Evolutionary conservation across 805 yeast species (phyloP).

Genomic region (Candida insectorum): DNA sequence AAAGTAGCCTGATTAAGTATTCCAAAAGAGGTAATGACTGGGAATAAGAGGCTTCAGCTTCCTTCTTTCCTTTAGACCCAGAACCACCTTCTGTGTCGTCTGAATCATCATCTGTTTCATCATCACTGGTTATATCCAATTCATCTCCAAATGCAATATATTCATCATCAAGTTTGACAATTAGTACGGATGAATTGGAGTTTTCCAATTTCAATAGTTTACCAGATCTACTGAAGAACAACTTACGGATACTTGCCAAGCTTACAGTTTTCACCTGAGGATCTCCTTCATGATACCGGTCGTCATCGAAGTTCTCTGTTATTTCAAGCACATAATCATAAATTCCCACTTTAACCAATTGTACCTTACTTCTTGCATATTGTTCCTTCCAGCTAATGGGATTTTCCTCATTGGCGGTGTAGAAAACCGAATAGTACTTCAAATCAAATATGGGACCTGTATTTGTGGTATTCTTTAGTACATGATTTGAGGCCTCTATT

Average conservation of each 20-base stretch:
- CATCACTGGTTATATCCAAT: conserved; percentile 20
- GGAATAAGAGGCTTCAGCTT: neutral
- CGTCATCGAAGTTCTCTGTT: conserved; percentile 63
- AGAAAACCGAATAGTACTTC: conserved; percentile 60
- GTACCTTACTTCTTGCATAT: conserved; percentile 52
- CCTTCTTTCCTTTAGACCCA: conserved; percentile 15
- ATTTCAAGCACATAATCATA: conserved; percentile 47
- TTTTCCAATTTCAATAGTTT: conserved; percentile 60
- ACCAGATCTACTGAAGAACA: conserved; percentile 73
- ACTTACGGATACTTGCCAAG: conserved; percentile 41
- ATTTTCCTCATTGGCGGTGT: conserved; percentile 40
- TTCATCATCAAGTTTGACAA: conserved; percentile 48
- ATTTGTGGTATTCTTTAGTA: conserved; percentile 12
- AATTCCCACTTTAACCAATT: conserved; percentile 20
- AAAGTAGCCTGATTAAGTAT: conserved; percentile 56
- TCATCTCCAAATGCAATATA: conserved; percentile 51
- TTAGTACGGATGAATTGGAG: conserved; percentile 60
- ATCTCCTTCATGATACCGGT: conserved; percentile 63
- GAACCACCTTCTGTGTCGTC: conserved; percentile 12
- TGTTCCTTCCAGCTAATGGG: conserved; percentile 74
- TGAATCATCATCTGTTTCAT: conserved; percentile 17
- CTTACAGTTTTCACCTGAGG: conserved; percentile 33
- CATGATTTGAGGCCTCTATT: conserved; percentile 50
- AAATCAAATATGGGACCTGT: conserved; percentile 63
- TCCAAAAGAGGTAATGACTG: conserved; percentile 52